Evolutionary conservation across 2,329 filamentous ascomycete genomes (phyloP), one percentile per base, ranked within the genome.

Genomic region (Fusarium palustre): DNA sequence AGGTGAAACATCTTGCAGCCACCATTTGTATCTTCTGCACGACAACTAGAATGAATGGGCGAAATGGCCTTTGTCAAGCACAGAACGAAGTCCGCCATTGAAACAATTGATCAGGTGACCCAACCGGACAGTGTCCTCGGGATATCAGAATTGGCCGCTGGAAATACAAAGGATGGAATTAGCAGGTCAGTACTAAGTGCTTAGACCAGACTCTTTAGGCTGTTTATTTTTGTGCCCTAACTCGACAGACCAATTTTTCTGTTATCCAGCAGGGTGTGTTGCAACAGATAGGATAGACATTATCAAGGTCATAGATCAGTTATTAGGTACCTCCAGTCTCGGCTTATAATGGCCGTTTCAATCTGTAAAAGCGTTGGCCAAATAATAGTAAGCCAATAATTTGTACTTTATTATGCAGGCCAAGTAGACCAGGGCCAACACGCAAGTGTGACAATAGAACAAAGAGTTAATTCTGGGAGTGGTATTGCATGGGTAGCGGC

Each of bases 231-330:
- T 30, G 28, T 30, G 28, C 28, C 28, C 28, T 30, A 30, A 30
- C 28, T 30, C 28, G 11, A 28, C 7, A 30, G 28, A 10, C 28
- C 28, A 30, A 30, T 10, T 30, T 30, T 30, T 30, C 28, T 30
- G 25, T 28, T 28, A 28, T 9, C 25, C 25, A 28, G 7, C 25
- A 28, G 25, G 25, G 25, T 28, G 25, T 28, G 25, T 28, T 28
- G 25, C 10, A 20, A 12, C 15, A 33, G 31, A 33, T 33, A 33
- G n/a, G 20, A 24, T 28, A n/a, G 20, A 24, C 12, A 41, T 24
- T 24, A 52, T 52, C 20, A 28, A 22, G 55, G n/a, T 50, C 59
- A 46, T 42, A 43, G 36, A 31, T 61, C 16, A 36, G n/a, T n/a
- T 48, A 13, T 39, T 39, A 20, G 11, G 20, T 39, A 42, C 7